Conservation (phyloP, 2,329 filamentous ascomycete genomes). For the Dryadomyces sulphureus region DNA sequence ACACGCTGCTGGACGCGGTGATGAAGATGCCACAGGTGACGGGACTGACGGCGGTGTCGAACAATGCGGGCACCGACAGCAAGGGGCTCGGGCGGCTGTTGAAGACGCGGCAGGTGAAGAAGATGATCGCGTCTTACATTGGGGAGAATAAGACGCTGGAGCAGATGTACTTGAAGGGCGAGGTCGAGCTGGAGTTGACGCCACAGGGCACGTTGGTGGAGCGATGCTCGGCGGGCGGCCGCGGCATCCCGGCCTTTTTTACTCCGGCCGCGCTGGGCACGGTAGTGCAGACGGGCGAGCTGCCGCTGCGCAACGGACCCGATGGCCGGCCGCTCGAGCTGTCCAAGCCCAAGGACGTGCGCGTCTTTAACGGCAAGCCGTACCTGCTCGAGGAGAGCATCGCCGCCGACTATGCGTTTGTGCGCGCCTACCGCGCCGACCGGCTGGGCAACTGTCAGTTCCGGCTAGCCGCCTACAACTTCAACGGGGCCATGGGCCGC, state of each 20-base stretch:
- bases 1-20: conserved; percentile 52
- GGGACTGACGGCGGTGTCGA: conserved; percentile 77
- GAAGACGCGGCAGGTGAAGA: conserved; percentile 70
- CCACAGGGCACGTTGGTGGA: conserved; percentile 88
- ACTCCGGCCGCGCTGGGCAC: conserved; percentile 78
- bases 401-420: conserved; percentile 79
- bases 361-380: conserved; percentile 79
- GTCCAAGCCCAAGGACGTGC: conserved; percentile 73
- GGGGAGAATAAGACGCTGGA: conserved; percentile 93
- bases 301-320: conserved; percentile 66
- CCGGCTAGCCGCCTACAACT: conserved; percentile 75
- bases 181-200: conserved; percentile 81
- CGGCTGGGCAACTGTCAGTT: conserved; percentile 86
- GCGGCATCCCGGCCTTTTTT: conserved; percentile 85
- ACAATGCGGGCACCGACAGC: conserved; percentile 79
- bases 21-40: conserved; percentile 52
- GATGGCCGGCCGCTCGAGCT: conserved; percentile 63
- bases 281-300: conserved; percentile 83
- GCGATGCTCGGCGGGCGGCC: conserved; percentile 72
- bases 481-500: conserved; percentile 87
- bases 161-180: conserved; percentile 72
- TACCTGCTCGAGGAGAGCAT: conserved; percentile 87
- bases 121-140: conserved; percentile 89
- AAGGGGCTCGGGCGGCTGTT: conserved; percentile 68
- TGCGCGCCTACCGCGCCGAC: conserved; percentile 89